Conservation (phyloP, 164 flowering plant genomes). For the Tetrastigma voinierianum region DNA sequence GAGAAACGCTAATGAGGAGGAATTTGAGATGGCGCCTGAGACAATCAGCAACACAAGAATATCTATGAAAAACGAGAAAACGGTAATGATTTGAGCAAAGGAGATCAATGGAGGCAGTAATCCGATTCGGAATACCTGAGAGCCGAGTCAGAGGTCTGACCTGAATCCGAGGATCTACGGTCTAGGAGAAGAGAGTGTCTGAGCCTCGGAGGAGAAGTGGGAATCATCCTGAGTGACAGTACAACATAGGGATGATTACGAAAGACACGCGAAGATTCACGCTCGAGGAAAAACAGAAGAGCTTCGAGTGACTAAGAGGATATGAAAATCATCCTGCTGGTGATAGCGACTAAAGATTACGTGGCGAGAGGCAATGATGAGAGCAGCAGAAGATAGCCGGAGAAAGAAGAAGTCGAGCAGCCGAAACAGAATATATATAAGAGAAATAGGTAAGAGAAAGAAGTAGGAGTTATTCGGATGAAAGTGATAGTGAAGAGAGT, state of each 20-base stretch:
- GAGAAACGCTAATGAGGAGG: conserved; percentile 40
- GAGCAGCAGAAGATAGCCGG: conserved; percentile 32
- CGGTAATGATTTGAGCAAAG: conserved; percentile 13
- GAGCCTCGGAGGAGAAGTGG: conserved; percentile 31
- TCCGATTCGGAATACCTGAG: conserved; percentile 25
- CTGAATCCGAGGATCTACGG: conserved; percentile 38
- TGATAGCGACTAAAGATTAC: not conserved
- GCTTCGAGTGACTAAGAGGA: not conserved
- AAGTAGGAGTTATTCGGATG: conserved; percentile 41
- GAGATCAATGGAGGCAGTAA: not conserved
- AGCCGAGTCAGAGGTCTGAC: conserved; percentile 22
- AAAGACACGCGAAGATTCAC: not conserved
- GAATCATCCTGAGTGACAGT: conserved; percentile 25
- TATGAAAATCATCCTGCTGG: not conserved
- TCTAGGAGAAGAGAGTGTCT: conserved; percentile 35
- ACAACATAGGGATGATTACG: too few species aligned
- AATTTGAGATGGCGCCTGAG: conserved; percentile 32
- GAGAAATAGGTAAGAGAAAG: conserved; percentile 25
- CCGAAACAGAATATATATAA: conserved; percentile 21
- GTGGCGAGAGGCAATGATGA: conserved; percentile 17
- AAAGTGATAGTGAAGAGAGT: conserved; percentile 31
- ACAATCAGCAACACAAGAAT: conserved; percentile 23
- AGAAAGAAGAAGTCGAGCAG: conserved; percentile 26
- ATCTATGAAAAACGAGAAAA: conserved; percentile 11
- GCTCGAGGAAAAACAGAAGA: conserved; percentile 7